These are phyloP conservation scores for Dryadomyces sulphureus DNA, from an alignment of 2,329 filamentous ascomycete genomes.

Conservation along the genomic window DNA sequence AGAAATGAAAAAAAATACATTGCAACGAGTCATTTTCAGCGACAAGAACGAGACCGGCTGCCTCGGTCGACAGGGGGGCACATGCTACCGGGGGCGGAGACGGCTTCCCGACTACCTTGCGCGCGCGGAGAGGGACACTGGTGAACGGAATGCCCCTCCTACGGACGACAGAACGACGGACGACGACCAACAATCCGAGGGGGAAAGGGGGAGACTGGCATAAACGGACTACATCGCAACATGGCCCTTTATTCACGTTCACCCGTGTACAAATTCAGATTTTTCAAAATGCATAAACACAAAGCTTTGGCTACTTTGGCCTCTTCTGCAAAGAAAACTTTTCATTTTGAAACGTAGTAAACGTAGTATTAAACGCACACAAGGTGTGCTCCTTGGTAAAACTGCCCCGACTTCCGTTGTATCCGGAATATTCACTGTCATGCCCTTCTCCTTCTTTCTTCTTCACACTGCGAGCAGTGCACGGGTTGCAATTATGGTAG, in stretches of 20 bases:
- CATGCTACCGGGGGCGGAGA: no score
- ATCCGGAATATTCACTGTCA: neutral
- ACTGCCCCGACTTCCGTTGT: neutral
- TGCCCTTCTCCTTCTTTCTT: neutral
- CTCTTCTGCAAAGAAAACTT: no score
- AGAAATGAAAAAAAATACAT: conserved; percentile 14
- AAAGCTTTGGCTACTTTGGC: neutral
- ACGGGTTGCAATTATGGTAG: neutral
- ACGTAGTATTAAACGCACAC: neutral
- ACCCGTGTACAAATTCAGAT: conserved; percentile 9
- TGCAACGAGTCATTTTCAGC: no score
- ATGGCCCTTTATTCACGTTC: conserved; percentile 6
- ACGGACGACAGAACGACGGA: neutral
- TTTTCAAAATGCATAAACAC: neutral
- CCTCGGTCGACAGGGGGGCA: neutral
- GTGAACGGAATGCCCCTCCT: neutral
- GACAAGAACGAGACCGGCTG: no score
- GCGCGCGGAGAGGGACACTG: neutral
- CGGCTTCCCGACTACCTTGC: neutral
- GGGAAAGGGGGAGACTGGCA: neutral
- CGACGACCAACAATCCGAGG: neutral
- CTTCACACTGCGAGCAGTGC: neutral
- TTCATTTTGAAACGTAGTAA: neutral
- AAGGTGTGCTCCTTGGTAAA: no score
- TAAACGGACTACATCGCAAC: neutral